These are phyloP conservation scores for Spergularia marina DNA, from an alignment of 148 eudicot genomes.

Conservation along the genomic window DNA sequence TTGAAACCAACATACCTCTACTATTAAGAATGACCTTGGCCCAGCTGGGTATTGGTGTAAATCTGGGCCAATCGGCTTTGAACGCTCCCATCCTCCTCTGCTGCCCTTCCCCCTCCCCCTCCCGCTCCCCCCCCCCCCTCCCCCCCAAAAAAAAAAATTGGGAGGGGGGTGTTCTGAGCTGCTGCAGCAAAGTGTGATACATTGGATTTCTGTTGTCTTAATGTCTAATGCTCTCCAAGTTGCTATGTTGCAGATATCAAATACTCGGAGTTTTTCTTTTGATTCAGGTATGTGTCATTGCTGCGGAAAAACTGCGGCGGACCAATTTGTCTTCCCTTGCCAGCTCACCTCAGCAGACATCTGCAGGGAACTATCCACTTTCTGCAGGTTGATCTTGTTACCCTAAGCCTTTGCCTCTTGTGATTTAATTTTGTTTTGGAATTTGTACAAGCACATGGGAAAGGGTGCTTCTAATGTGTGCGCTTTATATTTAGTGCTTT, in stretches of 20 bases:
- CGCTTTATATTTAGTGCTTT: neutral
- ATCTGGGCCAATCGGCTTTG: too few species aligned
- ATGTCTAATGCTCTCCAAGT: slow-evolving; percentile 13
- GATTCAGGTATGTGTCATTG: slow-evolving; percentile 84
- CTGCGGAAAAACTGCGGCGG: slow-evolving; percentile 82
- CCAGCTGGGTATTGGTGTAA: neutral
- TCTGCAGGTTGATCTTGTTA: slow-evolving; percentile 51
- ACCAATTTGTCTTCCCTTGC: slow-evolving; percentile 72
- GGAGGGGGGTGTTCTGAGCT: neutral
- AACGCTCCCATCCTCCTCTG: too few species aligned
- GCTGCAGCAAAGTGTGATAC: neutral
- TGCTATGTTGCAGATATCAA: slow-evolving; percentile 74
- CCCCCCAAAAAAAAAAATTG: too few species aligned
- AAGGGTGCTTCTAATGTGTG: slow-evolving; percentile 1
- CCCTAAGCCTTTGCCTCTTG: neutral
- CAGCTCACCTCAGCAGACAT: slow-evolving; percentile 56
- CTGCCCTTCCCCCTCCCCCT: too few species aligned
- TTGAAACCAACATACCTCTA: neutral
- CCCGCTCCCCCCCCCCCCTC: too few species aligned
- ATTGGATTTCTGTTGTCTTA: neutral
- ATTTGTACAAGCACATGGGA: neutral
- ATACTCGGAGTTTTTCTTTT: slow-evolving; percentile 89
- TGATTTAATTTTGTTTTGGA: neutral
- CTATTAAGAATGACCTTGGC: neutral
- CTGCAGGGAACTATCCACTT: slow-evolving; percentile 56